Evolutionary conservation across 148 eudicot species (phyloP), one percentile per base, ranked within the genome.

Genomic region (Rhododendron griersonianum): DNA sequence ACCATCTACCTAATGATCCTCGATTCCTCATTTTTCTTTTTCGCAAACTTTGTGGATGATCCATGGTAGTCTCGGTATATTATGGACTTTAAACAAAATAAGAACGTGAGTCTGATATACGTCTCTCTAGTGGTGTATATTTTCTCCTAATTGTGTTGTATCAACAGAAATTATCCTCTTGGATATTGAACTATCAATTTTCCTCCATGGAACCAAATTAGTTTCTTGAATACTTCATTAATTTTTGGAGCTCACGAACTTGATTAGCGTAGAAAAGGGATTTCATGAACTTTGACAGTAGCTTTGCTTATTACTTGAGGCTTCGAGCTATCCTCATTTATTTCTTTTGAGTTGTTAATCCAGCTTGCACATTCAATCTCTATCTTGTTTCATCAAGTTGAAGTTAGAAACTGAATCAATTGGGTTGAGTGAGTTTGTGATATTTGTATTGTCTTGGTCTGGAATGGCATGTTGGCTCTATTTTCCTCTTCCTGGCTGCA

Each of bases 371-470:
- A 59, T 81, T 81, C 11, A 11, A 37, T 59, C 4, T 80, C 48
- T 37, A 50, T 25, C 39, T 80, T 11, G 35, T 28, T 83, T 44
- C 45, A 53, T 83, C 76, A 83, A 83, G 84, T 39, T 44, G 30
- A 59, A 35, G 48, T 53, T 86, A 61, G 81, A 88, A 57, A 48
- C 53, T 86, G 33, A 67, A 81, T 89, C 84, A 87, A 61, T 61
- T 86, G 53, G 93, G 90, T 91, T 90, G 92, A 87, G 93, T 92
- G 89, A 47, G 88, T 88, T 90, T 90, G 88, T 89, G 88, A 90
- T 91, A 90, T 91, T 87, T 87, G 91, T 88, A 47, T 47, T 90
- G 83, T 89, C 83, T 89, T 88, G 89, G 87, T 89, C 67, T 91
- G 87, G 86, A 86, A 89, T 93, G 90, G 48, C 88, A 90, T 90